A percentile compares a stretch with the other conserved stretches of the same genome.
These are phyloP conservation scores for Pisolithus tinctorius DNA, from an alignment of 768 basidiomycete genomes.

Conservation along the genomic window DNA sequence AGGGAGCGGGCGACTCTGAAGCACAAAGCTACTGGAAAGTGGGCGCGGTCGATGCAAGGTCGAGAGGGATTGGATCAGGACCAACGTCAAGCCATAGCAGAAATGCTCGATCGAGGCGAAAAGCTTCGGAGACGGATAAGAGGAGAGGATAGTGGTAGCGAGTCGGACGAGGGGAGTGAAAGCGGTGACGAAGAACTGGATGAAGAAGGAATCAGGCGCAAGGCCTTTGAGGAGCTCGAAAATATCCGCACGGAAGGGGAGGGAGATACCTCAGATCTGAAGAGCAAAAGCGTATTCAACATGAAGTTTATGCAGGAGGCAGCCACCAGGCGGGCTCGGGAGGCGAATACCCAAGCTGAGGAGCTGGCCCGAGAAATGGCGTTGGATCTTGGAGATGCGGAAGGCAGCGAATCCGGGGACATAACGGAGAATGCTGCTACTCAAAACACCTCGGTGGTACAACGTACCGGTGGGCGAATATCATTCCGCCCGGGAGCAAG, in stretches of 20 bases:
- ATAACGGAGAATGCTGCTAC: slow-evolving; percentile 23
- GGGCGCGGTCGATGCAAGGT: slow-evolving; percentile 71
- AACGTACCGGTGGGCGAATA: slow-evolving; percentile 63
- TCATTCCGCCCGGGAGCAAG: slow-evolving; percentile 49
- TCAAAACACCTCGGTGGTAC: slow-evolving; percentile 32
- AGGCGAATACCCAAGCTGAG: slow-evolving; percentile 57
- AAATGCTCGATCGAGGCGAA: slow-evolving; percentile 83
- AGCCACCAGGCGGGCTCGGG: slow-evolving; percentile 54
- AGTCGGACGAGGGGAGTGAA: slow-evolving; percentile 41
- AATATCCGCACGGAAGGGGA: slow-evolving; percentile 37
- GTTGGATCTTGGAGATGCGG: slow-evolving; percentile 28
- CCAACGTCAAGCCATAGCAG: slow-evolving; percentile 63
- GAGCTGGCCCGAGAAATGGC: slow-evolving; percentile 71
- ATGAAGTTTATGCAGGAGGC: slow-evolving; percentile 99
- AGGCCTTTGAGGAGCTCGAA: slow-evolving; percentile 75
- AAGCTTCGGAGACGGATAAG: slow-evolving; percentile 69
- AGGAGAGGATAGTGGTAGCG: slow-evolving; percentile 55
- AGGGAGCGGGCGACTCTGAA: slow-evolving; percentile 83
- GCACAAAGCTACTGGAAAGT: slow-evolving; percentile 85
- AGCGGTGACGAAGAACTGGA: slow-evolving; percentile 32
- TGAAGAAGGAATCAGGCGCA: slow-evolving; percentile 46
- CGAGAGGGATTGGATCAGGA: slow-evolving; percentile 62
- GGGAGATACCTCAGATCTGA: slow-evolving; percentile 15
- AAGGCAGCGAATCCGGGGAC: slow-evolving; percentile 24
- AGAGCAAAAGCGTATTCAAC: slow-evolving; percentile 70